Evolutionary conservation across 2,329 filamentous ascomycete genomes (phyloP), one percentile per base, ranked within the genome.

Genomic region (Hypocrella siamensis): DNA sequence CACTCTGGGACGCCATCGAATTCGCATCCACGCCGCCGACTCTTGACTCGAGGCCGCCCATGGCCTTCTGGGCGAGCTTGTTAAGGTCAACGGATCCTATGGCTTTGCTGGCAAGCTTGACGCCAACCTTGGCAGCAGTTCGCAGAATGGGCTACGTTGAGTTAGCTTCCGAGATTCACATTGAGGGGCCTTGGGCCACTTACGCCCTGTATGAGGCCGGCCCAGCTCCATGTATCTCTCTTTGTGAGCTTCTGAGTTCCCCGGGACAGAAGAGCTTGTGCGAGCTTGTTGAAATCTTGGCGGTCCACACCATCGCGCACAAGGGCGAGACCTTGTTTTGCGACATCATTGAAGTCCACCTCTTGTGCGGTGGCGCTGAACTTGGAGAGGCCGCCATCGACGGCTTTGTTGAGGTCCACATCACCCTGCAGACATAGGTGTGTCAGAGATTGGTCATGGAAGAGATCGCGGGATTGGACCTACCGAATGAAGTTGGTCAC

Each of bases 141-240:
- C 28, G 17, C 2, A 30, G 28, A 9, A 30, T 30, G 12, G 28
- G 28, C 28, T 30, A 21, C 17, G 9, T 19, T 5, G 17, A 12
- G 12, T 30, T n/a, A 21, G 28, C 21, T 14, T 8, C 17, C 17
- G 5, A 12, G 10, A 8, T 21, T 14, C 7, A 24, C 21, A 12
- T 8, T 3, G 21, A 24, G 9, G 9, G 12, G 8, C 9, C 8
- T 4, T 3, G 12, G 8, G 21, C 6, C 12, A 30, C 28, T 30
- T 14, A 30, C 28, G 10, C 28, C 28, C 17, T 30, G 19, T 5
- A 30, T 8, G 17, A 30, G 16, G 8, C 28, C 28, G 6, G 28
- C 28, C 28, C 28, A 30, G 28, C 28, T 30, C 28, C 28, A 30
- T 19, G 28, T 16, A 7, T 30, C 28, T n/a, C 28, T 17, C n/a